These are phyloP conservation scores for Salvia rosmarinus DNA, from an alignment of 257 asterid species.

Conservation along the genomic window DNA sequence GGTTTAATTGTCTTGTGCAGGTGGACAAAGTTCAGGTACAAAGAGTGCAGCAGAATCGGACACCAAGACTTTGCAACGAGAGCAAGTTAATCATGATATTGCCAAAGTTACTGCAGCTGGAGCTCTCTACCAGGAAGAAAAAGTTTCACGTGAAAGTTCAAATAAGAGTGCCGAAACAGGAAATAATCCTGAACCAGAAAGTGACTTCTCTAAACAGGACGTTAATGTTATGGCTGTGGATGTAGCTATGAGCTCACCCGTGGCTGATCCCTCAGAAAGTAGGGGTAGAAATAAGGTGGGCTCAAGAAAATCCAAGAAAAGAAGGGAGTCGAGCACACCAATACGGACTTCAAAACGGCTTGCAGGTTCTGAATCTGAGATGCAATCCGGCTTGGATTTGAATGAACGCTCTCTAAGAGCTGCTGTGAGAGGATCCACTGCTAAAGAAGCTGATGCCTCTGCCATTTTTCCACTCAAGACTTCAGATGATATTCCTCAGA, in stretches of 20 bases:
- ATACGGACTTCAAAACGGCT: constrained; percentile 42
- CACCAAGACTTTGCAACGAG: constrained; percentile 33
- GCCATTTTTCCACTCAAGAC: background rate
- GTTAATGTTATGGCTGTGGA: background rate
- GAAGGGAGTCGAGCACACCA: constrained; percentile 27
- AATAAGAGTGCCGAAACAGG: constrained; percentile 21
- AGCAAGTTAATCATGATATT: constrained; percentile 22
- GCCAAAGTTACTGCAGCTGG: background rate
- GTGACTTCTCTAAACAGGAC: constrained; percentile 22
- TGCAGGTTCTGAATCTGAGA: constrained; percentile 32
- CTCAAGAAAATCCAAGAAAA: constrained; percentile 41
- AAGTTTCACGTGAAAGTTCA: constrained; percentile 16
- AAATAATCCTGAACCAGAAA: constrained; percentile 15
- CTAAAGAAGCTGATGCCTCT: constrained; percentile 15
- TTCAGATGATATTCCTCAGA: constrained; percentile 32
- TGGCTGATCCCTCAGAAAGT: constrained; percentile 29
- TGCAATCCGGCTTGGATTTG: constrained; percentile 18
- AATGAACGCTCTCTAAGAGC: constrained; percentile 35
- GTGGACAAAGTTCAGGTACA: constrained; percentile 32
- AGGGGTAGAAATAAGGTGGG: constrained; percentile 7
- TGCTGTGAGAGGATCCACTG: constrained; percentile 15
- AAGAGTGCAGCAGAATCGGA: constrained; percentile 29
- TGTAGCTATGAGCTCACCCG: constrained; percentile 12
- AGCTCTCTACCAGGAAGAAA: constrained; percentile 3
- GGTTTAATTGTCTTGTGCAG: constrained; percentile 39